Evolutionary conservation across 768 basidiomycete genomes (phyloP).

Genomic region (Rhodotorula babjevae): DNA sequence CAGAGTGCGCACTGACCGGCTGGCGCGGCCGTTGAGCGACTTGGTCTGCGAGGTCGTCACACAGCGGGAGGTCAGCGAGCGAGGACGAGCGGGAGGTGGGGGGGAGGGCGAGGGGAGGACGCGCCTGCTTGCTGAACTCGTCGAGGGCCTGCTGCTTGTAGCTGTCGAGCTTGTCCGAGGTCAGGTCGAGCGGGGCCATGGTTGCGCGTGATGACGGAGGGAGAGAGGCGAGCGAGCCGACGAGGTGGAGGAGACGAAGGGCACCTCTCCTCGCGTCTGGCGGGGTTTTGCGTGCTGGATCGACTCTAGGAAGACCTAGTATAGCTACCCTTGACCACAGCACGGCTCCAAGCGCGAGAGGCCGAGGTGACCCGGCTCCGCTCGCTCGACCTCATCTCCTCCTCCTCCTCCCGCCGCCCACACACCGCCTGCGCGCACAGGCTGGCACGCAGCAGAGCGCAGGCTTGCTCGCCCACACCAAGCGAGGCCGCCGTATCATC

Average conservation of each 20-base stretch:
- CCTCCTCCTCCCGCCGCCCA: no score
- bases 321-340: no score
- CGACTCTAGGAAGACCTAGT: no score
- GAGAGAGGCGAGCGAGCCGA: background rate
- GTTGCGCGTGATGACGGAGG: background rate
- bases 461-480: no score
- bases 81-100: background rate
- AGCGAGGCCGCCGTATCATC: no score
- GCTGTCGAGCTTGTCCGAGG: background rate
- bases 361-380: no score
- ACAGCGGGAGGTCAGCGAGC: background rate
- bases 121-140: background rate
- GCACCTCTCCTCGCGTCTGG: background rate
- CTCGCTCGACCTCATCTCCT: no score
- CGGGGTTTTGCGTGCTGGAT: no score
- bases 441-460: no score
- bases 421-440: no score
- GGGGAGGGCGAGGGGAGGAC: background rate
- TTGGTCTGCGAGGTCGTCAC: background rate
- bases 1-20: background rate
- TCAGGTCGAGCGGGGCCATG: background rate
- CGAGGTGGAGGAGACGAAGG: no score
- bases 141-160: conserved; percentile 3
- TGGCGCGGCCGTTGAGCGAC: background rate
- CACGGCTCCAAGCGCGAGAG: no score